Percentiles rank a stretch among this genome's conserved stretches.
Evolutionary conservation across 441 rosid species (phyloP).

Genomic region (Erodium trifolium): DNA sequence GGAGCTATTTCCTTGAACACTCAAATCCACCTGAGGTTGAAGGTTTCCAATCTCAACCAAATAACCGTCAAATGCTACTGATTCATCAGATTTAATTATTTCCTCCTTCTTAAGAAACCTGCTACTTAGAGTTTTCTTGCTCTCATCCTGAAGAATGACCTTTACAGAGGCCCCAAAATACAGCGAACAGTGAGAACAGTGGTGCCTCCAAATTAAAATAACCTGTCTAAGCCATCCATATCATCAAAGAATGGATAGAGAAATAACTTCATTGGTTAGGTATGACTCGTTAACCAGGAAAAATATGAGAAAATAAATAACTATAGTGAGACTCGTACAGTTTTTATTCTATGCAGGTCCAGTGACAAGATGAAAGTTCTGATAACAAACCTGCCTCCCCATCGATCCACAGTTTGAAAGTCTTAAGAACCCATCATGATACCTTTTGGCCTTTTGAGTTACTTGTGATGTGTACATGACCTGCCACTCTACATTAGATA

Average conservation of each 20-base stretch:
- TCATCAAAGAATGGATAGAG: not conserved
- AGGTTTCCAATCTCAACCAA: conserved; percentile 43
- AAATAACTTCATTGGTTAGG: not conserved
- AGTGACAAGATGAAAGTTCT: conserved; percentile 9
- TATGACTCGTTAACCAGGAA: not conserved
- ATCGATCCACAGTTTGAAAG: conserved; percentile 24
- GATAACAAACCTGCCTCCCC: conserved; percentile 37
- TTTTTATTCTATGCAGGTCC: conserved; percentile 1
- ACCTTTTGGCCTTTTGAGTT: conserved; percentile 49
- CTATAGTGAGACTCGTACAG: not conserved
- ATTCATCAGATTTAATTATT: conserved; percentile 33
- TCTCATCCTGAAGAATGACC: conserved; percentile 44
- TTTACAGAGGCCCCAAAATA: conserved; percentile 17
- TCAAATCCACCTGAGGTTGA: conserved; percentile 19
- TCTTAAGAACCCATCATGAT: conserved; percentile 47
- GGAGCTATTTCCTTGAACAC: conserved; percentile 15
- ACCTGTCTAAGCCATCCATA: not conserved
- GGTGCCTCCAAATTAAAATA: not conserved
- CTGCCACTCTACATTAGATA: conserved; percentile 35
- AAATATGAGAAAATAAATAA: not conserved
- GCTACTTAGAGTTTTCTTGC: conserved; percentile 32
- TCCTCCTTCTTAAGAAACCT: conserved; percentile 47
- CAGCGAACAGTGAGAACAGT: conserved; percentile 6
- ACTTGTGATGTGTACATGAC: conserved; percentile 43
- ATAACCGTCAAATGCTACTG: conserved; percentile 34